A percentile compares a stretch with the other conserved stretches of the same genome.
phyloP scores from a whole-genome alignment of 2,329 filamentous ascomycete genomes.

The Diplodia corticola region DNA sequence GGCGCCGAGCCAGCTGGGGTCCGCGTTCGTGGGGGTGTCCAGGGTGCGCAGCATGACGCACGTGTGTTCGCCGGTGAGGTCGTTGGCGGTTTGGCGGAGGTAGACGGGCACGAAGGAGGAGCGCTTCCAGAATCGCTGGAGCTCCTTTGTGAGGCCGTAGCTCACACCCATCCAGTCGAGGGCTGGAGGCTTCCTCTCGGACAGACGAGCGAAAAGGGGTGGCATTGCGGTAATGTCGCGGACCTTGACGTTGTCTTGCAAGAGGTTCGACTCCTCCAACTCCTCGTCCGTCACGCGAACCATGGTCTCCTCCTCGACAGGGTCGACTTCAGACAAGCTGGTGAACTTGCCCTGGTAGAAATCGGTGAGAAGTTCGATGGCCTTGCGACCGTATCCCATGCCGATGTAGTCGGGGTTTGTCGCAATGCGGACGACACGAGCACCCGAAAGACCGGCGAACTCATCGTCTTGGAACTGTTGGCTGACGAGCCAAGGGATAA shows the following conservation, averaged over 20 bases:
- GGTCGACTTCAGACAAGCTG: conserved; percentile 72
- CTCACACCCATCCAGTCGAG: conserved; percentile 96
- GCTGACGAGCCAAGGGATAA: conserved; percentile 96
- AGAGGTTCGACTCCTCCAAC: conserved; percentile 70
- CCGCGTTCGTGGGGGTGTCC: conserved; percentile 43
- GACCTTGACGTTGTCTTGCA: conserved; percentile 86
- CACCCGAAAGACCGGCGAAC: conserved; percentile 90
- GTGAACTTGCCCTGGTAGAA: conserved; percentile 96
- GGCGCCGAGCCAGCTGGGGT: conserved; percentile 79
- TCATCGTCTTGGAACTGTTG: conserved; percentile 98
- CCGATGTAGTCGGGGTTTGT: conserved; percentile 90
- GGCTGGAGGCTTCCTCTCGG: conserved; percentile 73
- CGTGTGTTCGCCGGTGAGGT: conserved; percentile 94
- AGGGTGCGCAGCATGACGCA: conserved; percentile 94
- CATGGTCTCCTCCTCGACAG: conserved; percentile 60
- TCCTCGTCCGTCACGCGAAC: conserved; percentile 80
- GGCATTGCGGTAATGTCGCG: conserved; percentile 89
- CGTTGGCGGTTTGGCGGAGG: conserved; percentile 90
- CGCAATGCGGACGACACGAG: conserved; percentile 88
- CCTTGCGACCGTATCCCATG: conserved; percentile 92
- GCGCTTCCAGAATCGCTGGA: conserved; percentile 98
- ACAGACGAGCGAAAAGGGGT: conserved; percentile 84
- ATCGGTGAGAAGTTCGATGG: conserved; percentile 80
- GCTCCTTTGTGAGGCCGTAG: conserved; percentile 80
- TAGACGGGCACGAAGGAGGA: conserved; percentile 86